Evolutionary conservation across 441 rosid species (phyloP).

Genomic region (California macrophylla): DNA sequence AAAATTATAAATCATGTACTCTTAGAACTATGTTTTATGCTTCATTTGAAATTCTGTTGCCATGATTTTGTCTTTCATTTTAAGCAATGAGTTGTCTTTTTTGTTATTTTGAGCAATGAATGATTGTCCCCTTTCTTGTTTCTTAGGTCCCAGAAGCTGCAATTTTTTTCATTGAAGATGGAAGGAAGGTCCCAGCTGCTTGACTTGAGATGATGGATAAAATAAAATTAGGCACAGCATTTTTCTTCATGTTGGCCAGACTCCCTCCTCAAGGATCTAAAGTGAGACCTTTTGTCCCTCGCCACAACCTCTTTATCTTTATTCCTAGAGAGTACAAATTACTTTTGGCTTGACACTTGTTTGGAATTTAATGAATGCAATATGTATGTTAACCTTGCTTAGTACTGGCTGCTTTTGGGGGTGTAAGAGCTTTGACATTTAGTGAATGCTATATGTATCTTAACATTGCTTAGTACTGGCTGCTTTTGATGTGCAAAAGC

Average conservation of each 20-base stretch:
- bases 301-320: conserved; percentile 11
- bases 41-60: neutral
- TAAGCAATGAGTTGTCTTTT: neutral
- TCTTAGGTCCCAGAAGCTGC: conserved; percentile 15
- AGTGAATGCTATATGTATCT: neutral
- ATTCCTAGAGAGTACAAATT: neutral
- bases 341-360: conserved; percentile 3
- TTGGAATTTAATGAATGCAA: conserved; percentile 3
- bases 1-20: too few relatives aligned
- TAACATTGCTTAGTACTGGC: neutral
- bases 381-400: neutral
- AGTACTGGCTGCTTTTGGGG: too few relatives aligned
- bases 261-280: neutral
- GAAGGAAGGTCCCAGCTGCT: conserved; percentile 21
- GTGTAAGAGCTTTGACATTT: too few relatives aligned
- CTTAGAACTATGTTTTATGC: too few relatives aligned
- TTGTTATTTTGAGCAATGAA: neutral
- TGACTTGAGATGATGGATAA: conserved; percentile 11
- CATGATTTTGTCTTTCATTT: neutral
- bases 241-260: neutral
- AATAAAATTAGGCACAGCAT: neutral
- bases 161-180: conserved; percentile 14
- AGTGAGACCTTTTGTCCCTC: conserved; percentile 17
- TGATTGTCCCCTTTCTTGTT: neutral
- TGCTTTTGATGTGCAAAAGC: conserved; percentile 2